Evolutionary conservation across 495 filamentous ascomycete genomes (phyloP).

Genomic region (Umbilicaria muhlenbergii): DNA sequence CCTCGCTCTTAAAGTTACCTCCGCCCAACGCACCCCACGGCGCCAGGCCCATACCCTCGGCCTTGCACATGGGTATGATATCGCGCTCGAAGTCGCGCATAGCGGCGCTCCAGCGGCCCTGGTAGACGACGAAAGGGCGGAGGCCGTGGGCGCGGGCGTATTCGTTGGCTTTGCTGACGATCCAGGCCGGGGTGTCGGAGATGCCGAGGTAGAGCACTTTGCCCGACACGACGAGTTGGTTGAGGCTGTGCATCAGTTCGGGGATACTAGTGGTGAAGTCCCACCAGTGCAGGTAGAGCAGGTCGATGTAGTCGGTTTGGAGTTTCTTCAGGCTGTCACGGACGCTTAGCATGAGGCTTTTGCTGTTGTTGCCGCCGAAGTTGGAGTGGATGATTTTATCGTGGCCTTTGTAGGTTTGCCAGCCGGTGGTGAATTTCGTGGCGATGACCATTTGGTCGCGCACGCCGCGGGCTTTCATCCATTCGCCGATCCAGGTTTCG

Average conservation of each 20-base stretch:
- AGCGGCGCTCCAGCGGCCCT: slow-evolving; percentile 46
- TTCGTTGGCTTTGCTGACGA: slow-evolving; percentile 50
- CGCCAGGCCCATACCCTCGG: slow-evolving; percentile 53
- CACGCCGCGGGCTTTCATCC: slow-evolving; percentile 40
- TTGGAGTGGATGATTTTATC: slow-evolving; percentile 39
- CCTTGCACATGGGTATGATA: slow-evolving; percentile 47
- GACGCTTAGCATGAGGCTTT: slow-evolving; percentile 38
- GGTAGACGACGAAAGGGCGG: slow-evolving; percentile 49
- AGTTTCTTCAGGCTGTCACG: slow-evolving; percentile 41
- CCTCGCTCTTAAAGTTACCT: slow-evolving; percentile 43
- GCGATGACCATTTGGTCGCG: slow-evolving; percentile 53
- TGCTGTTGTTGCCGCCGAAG: slow-evolving; percentile 39
- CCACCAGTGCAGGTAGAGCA: slow-evolving; percentile 36
- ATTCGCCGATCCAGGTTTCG: slow-evolving; percentile 62
- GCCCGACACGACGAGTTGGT: slow-evolving; percentile 38
- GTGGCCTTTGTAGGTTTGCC: slow-evolving; percentile 14
- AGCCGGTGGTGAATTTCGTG: slow-evolving; percentile 48
- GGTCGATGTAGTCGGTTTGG: slow-evolving; percentile 49
- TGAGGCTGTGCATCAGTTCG: slow-evolving; percentile 55
- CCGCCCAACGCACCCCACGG: slow-evolving; percentile 49
- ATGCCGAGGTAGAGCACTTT: slow-evolving; percentile 61
- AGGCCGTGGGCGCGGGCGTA: slow-evolving; percentile 51
- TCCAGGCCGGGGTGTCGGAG: slow-evolving; percentile 55
- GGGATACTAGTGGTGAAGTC: slow-evolving; percentile 46
- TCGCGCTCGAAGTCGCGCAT: slow-evolving; percentile 55